Evolutionary conservation across 257 asterid genomes (phyloP), one percentile per base, ranked within the genome.

Genomic region (Penstemon davidsonii): DNA sequence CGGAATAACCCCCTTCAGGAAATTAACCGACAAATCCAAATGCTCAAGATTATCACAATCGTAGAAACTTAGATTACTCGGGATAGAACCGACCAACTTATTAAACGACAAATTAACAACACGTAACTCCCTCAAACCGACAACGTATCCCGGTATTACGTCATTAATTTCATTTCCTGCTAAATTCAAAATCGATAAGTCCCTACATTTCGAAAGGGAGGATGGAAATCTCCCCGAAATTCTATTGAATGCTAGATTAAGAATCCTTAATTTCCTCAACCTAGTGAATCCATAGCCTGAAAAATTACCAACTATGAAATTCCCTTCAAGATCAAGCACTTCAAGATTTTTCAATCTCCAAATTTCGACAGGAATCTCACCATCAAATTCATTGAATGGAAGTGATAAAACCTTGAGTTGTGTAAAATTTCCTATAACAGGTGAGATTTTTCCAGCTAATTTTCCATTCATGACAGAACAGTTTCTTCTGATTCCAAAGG

Each of bases 281-380:
- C 54, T 52, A 7, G 73, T 9, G 69, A 81, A 84, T 3, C 71
- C 63, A 69, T 43, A 80, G 36, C 66, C 62, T 1, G 79, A 73
- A 59, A 83, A 75, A 43, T 76, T 39, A 18, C 84, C 88, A 8
- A 11, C 41, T 15, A 80, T 43, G 43, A 6, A 11, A 66, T 80
- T 80, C 62, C 84, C 82, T 76, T 80, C 84, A 36, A 83, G 86
- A 78, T 83, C 86, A 71, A 83, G 79, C 36, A 78, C 84, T 68
- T 71, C 70, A 41, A 81, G 83, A 68, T 76, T 73, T 52, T 49
- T 60, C 71, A 83, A 11, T 42, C 78, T 67, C 79, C 79, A 81
- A 9, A 83, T 65, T 70, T 72, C 78, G 37, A 53, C 62, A 71
- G 82, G 86, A 38, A 83, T 70, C 71, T 71, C 74, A 57, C 88